Evolutionary conservation across 495 filamentous ascomycete genomes (phyloP), one percentile per base, ranked within the genome.

Genomic region (Podospora pseudocomata): DNA sequence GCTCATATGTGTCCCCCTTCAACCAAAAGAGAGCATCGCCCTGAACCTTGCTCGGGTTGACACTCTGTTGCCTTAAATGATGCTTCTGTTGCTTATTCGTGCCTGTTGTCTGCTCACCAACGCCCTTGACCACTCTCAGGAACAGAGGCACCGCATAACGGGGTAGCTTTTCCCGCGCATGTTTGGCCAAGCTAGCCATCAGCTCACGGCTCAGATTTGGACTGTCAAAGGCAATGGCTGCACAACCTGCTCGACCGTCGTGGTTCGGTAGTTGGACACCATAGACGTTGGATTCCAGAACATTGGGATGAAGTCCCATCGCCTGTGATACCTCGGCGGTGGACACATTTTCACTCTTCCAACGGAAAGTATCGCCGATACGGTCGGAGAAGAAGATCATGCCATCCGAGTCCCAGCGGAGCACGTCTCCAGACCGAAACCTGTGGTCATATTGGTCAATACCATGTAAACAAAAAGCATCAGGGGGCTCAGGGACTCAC

Each of bases 291-390:
- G 91, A 91, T 76, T 97, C 93, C 23, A 84, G 77, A 5, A 97
- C 84, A 0, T 82, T 81, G 0, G 90, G 82, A 68, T 93, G 90
- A 1, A 76, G 70, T 3, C 91, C 90, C 0, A 97, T 70, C 0
- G 86, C 87, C 65, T 92, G 86, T 28, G 86, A 83, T 1, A 96
- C 94, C 67, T 96, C 94, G 18, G 88, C 88, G 1, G 93, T 94
- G 5, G 88, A 90, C 4, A 97, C 92, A 62, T 97, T 98, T 78
- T 98, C 94, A 63, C 86, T 88, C 81, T 96, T 97, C 94, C 94
- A 98, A n/a, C 94, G 88, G 80, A 91, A 98, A 0, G 94, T 97
- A 73, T 98, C 94, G 32, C 94, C 94, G 34, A 98, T 89, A 5
- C 93, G 88, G 76, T 98, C 94, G 60, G 86, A 85, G 79, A 98